phyloP scores from a whole-genome alignment of 2,329 filamentous ascomycete genomes.

The Rhytidhysteron rufulum region DNA sequence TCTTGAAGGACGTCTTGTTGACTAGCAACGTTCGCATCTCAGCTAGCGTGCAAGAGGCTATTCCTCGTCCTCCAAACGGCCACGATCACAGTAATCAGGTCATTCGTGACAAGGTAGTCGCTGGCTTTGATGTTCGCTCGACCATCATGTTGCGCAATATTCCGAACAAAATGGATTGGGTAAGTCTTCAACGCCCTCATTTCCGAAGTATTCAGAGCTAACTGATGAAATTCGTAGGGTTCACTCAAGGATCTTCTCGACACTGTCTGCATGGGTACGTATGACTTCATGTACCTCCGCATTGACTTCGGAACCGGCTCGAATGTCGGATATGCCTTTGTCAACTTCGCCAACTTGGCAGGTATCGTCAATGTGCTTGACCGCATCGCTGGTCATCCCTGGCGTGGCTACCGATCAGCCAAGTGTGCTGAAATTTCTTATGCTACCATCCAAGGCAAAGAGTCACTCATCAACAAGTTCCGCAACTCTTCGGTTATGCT shows the following conservation, averaged over 20 bases:
- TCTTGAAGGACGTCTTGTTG: background rate
- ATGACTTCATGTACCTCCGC: slow-evolving; percentile 92
- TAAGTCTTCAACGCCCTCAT: slow-evolving; percentile 19
- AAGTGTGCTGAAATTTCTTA: slow-evolving; percentile 91
- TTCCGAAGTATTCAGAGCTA: background rate
- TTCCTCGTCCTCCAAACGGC: slow-evolving; percentile 14
- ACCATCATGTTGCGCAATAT: slow-evolving; percentile 91
- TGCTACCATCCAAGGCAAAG: slow-evolving; percentile 92
- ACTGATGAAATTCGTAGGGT: background rate
- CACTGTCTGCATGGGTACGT: slow-evolving; percentile 72
- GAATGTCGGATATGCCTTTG: slow-evolving; percentile 94
- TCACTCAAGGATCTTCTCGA: slow-evolving; percentile 73
- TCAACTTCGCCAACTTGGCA: slow-evolving; percentile 78
- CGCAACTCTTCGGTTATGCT: slow-evolving; percentile 96
- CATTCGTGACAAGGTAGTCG: slow-evolving; percentile 31
- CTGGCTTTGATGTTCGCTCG: slow-evolving; percentile 48
- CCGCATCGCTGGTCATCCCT: slow-evolving; percentile 36
- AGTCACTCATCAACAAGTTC: slow-evolving; percentile 90
- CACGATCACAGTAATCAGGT: slow-evolving; percentile 38
- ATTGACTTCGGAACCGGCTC: slow-evolving; percentile 56
- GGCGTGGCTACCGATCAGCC: slow-evolving; percentile 77
- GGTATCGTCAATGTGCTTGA: slow-evolving; percentile 29
- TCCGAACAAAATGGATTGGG: slow-evolving; percentile 77
- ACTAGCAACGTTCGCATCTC: slow-evolving; percentile 8
- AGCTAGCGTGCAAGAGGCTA: slow-evolving; percentile 2